Conservation (phyloP, 1,284 basidiomycete genomes). For the Athelia sp. region DNA sequence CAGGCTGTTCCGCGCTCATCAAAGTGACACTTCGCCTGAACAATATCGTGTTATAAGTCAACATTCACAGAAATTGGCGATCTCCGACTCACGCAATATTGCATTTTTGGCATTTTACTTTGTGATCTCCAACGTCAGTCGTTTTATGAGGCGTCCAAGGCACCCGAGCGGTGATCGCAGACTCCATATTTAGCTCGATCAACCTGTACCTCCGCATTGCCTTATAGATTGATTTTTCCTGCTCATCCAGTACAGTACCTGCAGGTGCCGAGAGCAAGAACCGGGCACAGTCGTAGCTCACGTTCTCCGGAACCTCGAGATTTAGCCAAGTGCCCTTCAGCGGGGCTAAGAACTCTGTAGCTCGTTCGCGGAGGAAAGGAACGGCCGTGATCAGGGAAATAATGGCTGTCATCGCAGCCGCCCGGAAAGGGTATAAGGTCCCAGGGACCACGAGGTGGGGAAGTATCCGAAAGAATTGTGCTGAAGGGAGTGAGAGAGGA, state of each 20-base stretch:
- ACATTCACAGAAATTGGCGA: not conserved
- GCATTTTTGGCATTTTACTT: conserved; percentile 15
- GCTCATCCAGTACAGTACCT: conserved; percentile 13
- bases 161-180: conserved; percentile 10
- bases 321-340: conserved; percentile 19
- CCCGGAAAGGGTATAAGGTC: conserved; percentile 17
- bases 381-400: conserved; percentile 19
- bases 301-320: conserved; percentile 18
- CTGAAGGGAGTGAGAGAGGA: conserved; percentile 15
- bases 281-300: conserved; percentile 19
- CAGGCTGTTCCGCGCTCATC: conserved; percentile 13
- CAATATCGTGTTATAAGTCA: not conserved
- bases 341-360: conserved; percentile 11
- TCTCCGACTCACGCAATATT: conserved; percentile 7
- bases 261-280: conserved; percentile 14
- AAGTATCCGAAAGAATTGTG: conserved; percentile 17
- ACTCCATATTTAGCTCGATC: conserved; percentile 19
- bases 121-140: conserved; percentile 16
- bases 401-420: conserved; percentile 17
- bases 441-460: conserved; percentile 21
- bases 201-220: conserved; percentile 19
- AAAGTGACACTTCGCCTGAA: conserved; percentile 18
- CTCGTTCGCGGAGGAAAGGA: conserved; percentile 16
- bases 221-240: conserved; percentile 15
- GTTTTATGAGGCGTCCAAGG: conserved; percentile 21